These are phyloP conservation scores for Fusarium torulosum DNA, from an alignment of 2,329 filamentous ascomycete genomes.

Conservation along the genomic window DNA sequence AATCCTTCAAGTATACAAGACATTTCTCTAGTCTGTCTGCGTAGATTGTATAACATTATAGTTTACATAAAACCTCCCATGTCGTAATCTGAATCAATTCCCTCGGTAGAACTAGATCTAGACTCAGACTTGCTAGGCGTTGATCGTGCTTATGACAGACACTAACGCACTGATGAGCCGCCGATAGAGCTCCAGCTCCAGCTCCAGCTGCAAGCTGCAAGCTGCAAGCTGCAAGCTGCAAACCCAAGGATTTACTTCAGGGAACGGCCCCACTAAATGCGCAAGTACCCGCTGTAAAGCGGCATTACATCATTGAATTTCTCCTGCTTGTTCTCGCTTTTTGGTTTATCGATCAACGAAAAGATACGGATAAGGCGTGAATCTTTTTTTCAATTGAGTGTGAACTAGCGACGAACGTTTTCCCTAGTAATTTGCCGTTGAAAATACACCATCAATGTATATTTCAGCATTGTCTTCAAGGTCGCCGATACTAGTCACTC, in stretches of 20 bases:
- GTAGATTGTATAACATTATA: background rate
- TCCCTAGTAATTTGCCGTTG: background rate
- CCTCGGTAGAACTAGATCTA: slow-evolving; percentile 11
- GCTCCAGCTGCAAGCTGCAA: background rate
- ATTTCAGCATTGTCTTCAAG: background rate
- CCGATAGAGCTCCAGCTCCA: slow-evolving; percentile 24
- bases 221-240: background rate
- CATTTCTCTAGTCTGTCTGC: background rate
- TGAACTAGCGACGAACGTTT: background rate
- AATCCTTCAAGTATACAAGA: no score
- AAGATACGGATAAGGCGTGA: background rate
- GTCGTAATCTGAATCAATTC: slow-evolving; percentile 23
- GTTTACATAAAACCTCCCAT: background rate
- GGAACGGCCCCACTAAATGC: slow-evolving; percentile 25
- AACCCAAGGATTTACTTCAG: slow-evolving; percentile 18
- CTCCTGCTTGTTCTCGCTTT: background rate
- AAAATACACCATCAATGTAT: background rate
- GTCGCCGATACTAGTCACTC: background rate
- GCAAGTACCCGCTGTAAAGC: slow-evolving; percentile 17
- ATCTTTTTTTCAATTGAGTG: slow-evolving; percentile 14
- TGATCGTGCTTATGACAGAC: slow-evolving; percentile 5
- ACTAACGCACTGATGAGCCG: slow-evolving; percentile 31
- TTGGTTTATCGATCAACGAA: slow-evolving; percentile 17
- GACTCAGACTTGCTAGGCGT: slow-evolving; percentile 7
- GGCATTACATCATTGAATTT: slow-evolving; percentile 47